phyloP scores from a whole-genome alignment of 345 rosid species.

The Eucalyptus pauciflora region DNA sequence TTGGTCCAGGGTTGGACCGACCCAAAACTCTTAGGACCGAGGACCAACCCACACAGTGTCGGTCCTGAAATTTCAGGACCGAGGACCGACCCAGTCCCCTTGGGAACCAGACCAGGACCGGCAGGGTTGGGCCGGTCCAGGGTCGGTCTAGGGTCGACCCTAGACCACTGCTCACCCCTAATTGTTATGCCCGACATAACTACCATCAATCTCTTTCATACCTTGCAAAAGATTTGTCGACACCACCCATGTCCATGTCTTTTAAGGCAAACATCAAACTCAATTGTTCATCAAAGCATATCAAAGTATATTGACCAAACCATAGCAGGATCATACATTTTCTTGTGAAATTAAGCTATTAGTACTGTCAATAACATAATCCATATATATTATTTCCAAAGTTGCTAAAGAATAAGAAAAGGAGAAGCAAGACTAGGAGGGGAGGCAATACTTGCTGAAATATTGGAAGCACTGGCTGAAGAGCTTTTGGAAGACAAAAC shows the following conservation, averaged over 20 bases:
- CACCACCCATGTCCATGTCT: not conserved
- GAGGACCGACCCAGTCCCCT: too few relatives aligned
- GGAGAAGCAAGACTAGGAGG: not conserved
- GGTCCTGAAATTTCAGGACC: too few relatives aligned
- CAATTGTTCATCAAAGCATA: not conserved
- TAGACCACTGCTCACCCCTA: too few relatives aligned
- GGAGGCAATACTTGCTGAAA: conserved; percentile 61
- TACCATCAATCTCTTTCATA: not conserved
- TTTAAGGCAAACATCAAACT: not conserved
- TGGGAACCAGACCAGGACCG: too few relatives aligned
- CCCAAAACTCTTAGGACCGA: too few relatives aligned
- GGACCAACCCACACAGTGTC: too few relatives aligned
- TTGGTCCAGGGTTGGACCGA: too few relatives aligned
- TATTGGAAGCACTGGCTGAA: conserved; percentile 87
- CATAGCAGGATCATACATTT: not conserved
- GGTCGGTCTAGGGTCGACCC: too few relatives aligned
- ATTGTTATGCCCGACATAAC: not conserved
- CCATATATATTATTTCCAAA: not conserved
- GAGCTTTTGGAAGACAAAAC: conserved; percentile 89
- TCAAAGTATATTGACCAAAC: not conserved
- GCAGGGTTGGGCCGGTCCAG: too few relatives aligned
- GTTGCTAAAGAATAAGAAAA: not conserved
- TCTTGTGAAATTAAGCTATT: not conserved
- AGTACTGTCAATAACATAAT: not conserved
- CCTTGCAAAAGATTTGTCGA: not conserved